Base-by-base conservation (phyloP, 1,284 basidiomycete species). In the Rhizopogon hawkerae region DNA sequence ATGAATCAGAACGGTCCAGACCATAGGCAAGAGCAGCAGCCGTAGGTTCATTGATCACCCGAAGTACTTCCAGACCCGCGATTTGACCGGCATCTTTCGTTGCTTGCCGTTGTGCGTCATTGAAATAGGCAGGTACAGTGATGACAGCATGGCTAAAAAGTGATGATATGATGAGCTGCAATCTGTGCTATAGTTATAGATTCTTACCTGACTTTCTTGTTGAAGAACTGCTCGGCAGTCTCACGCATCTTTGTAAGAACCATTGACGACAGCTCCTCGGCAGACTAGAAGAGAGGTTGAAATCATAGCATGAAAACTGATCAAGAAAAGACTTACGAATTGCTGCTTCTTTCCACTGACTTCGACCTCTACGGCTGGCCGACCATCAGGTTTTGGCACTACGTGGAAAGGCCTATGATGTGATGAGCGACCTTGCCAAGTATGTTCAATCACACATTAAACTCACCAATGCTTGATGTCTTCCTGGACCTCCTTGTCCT, bases 31-130 rank as follows among this genome's bases (percentile, higher is more conserved):
- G 83, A 33, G 95, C 95, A 48, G 94, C 95, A 47, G 95, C 95
- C 21, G 95, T 98, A 23, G 95, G 95, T 74, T 98, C 95, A 71
- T 98, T 98, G 74, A 98, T 97, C 56, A 98, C 92, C 67, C 94
- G 92, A 48, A 98, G 85, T 43, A 98, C 95, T 37, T 98, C 92
- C 21, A 98, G 82, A 62, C 95, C 94, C 38, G 95, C 93, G 61
- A 98, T 97, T 64, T 90, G 84, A 69, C 95, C 95, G 48, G 96
- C 93, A 60, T 98, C 88, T 74, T 97, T 97, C 56, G 95, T 98
- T 11, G 96, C 95, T 75, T 96, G 93, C 57, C 95, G 86, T 71
- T 98, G 95, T 29, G 95, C 92, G 69, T 98, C 96, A 70, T 98
- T 98, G 81, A 98, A 98, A 75, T 98, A 98, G 0, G 94, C 94